Evolutionary conservation across 495 filamentous ascomycete species (phyloP).

Genomic region (Penicillium subrubescens): DNA sequence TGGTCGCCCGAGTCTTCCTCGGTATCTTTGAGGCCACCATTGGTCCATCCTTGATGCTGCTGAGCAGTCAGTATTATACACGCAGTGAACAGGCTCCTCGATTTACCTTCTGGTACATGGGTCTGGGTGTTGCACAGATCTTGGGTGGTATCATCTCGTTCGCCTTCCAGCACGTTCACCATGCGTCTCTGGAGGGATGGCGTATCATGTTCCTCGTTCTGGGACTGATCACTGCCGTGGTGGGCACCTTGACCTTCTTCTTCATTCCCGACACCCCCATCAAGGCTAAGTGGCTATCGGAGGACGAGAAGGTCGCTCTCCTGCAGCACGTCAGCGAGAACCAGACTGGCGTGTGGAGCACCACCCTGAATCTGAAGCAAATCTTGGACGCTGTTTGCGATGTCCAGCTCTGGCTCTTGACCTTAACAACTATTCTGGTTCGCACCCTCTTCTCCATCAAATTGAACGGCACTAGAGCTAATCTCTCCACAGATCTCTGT

Average conservation of each 20-base stretch:
- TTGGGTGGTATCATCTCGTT: conserved; percentile 62
- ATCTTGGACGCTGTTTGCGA: conserved; percentile 36
- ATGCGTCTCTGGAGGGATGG: conserved; percentile 54
- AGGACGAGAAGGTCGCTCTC: conserved; percentile 51
- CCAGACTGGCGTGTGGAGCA: conserved; percentile 57
- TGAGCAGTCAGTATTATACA: conserved; percentile 59
- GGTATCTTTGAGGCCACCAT: conserved; percentile 69
- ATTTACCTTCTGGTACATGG: conserved; percentile 65
- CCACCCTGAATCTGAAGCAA: conserved; percentile 41
- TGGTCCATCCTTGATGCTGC: conserved; percentile 56
- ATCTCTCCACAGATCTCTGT: conserved; percentile 42
- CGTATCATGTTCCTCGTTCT: conserved; percentile 65
- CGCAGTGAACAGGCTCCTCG: conserved; percentile 63
- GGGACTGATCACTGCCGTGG: conserved; percentile 58
- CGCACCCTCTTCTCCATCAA: background rate
- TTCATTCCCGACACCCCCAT: conserved; percentile 62
- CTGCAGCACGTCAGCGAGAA: conserved; percentile 52
- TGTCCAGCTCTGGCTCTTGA: conserved; percentile 41
- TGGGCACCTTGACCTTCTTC: conserved; percentile 52
- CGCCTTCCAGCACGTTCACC: conserved; percentile 44
- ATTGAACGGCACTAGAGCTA: background rate
- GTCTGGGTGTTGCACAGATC: conserved; percentile 63
- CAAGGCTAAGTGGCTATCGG: conserved; percentile 57
- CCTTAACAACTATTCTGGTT: conserved; percentile 38
- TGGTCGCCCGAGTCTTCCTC: conserved; percentile 55